A percentile compares a stretch with the other conserved stretches of the same genome.
These are phyloP conservation scores for Antitrichia curtipendula DNA, from an alignment of 225 moss, liverwort and hornwort species.

Conservation along the genomic window DNA sequence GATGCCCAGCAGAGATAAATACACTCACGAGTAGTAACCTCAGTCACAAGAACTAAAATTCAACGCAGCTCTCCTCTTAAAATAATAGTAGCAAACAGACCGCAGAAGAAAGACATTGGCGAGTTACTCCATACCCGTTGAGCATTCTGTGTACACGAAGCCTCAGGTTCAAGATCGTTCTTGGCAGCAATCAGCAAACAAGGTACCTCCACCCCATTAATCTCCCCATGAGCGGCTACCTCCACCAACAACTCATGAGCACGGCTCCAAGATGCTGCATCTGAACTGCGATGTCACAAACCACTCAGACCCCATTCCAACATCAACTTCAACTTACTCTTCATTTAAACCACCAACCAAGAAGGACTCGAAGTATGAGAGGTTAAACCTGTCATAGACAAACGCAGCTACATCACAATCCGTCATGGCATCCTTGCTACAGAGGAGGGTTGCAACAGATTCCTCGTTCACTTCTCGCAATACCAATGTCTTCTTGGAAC, in stretches of 20 bases:
- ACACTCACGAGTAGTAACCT: background rate
- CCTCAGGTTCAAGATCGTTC: conserved; percentile 83
- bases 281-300: conserved; percentile 48
- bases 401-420: conserved; percentile 93
- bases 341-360: background rate
- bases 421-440: conserved; percentile 62
- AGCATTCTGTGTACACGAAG: conserved; percentile 53
- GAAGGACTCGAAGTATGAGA: background rate
- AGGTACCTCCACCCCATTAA: conserved; percentile 73
- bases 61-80: background rate
- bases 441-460: conserved; percentile 51
- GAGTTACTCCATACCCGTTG: conserved; percentile 45
- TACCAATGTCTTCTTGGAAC: conserved; percentile 72
- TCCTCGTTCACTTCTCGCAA: conserved; percentile 83
- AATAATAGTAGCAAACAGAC: background rate
- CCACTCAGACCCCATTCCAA: conserved; percentile 7
- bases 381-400: conserved; percentile 82
- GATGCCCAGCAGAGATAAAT: background rate
- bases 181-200: conserved; percentile 83
- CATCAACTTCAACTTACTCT: background rate
- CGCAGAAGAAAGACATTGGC: background rate
- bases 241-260: conserved; percentile 69
- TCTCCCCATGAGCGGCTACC: conserved; percentile 81
- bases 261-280: conserved; percentile 72
- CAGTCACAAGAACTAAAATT: background rate